A percentile compares a stretch with the other conserved stretches of the same genome.
These are phyloP conservation scores for Chlamydomonas sp. DNA, from an alignment of 139 green algal genomes.

Conservation along the genomic window DNA sequence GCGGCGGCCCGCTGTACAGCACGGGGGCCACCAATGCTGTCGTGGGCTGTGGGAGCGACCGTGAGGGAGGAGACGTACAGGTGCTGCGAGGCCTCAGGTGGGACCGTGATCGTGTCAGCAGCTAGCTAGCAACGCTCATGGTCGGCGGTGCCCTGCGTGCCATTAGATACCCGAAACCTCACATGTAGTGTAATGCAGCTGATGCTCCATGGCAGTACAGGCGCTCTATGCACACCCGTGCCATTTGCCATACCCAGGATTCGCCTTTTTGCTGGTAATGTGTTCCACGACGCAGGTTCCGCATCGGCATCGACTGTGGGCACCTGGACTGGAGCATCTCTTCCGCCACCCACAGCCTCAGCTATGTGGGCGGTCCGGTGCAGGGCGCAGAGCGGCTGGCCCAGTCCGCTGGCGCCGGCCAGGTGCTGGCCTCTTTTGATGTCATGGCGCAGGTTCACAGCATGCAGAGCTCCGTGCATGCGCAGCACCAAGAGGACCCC, in stretches of 20 bases:
- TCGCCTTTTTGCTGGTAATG: neutral
- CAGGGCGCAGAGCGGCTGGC: neutral
- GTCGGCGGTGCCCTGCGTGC: neutral
- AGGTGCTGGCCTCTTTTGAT: conserved; percentile 9
- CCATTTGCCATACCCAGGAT: neutral
- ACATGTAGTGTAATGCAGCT: too few species aligned
- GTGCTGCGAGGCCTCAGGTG: conserved; percentile 1
- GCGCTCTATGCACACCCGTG: too few species aligned
- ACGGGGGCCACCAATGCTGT: neutral
- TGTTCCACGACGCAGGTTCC: neutral
- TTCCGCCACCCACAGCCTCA: neutral
- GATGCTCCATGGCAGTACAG: too few species aligned
- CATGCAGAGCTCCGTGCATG: neutral
- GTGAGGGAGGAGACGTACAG: neutral
- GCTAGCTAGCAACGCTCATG: neutral
- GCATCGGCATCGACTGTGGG: conserved; percentile 19
- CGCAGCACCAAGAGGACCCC: neutral
- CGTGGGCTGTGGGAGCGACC: neutral
- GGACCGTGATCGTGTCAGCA: neutral
- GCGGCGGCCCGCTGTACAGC: neutral
- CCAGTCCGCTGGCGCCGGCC: neutral
- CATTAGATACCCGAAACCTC: too few species aligned
- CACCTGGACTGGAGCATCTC: conserved; percentile 23
- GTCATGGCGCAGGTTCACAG: conserved; percentile 4
- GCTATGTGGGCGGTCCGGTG: neutral